phyloP scores from a whole-genome alignment of 2,329 filamentous ascomycete species.

The Penicillium rolfsii region DNA sequence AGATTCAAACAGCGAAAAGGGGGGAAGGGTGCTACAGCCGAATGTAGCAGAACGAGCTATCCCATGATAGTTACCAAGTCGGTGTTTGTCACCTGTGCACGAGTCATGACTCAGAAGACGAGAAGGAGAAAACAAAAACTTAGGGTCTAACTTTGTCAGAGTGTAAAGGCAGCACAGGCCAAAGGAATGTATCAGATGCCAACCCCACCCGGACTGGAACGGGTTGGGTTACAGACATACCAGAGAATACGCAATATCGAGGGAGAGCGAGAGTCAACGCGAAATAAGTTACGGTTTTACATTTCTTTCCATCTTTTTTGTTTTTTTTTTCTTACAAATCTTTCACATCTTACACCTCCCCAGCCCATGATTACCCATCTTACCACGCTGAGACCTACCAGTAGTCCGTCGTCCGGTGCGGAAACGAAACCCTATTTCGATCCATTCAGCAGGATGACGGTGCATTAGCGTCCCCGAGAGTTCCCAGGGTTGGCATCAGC shows the following conservation, averaged over 20 bases:
- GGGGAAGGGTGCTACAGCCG: constrained; percentile 33
- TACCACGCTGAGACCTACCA: constrained; percentile 1
- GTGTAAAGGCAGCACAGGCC: constrained; percentile 18
- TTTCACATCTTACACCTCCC: not conserved
- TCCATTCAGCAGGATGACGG: constrained; percentile 6
- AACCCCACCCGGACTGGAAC: not conserved
- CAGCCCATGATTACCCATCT: not conserved
- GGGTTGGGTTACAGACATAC: constrained; percentile 27
- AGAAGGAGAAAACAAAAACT: not conserved
- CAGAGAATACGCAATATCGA: not conserved
- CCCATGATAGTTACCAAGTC: constrained; percentile 29
- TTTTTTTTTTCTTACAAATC: not conserved
- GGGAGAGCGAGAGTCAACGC: not conserved
- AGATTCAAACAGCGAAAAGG: constrained; percentile 2
- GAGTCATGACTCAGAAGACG: constrained; percentile 27
- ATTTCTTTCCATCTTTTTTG: not conserved
- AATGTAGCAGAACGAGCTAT: constrained; percentile 29
- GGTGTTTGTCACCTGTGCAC: constrained; percentile 30
- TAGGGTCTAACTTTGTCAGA: not conserved
- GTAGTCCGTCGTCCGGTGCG: not conserved
- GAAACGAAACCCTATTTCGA: constrained; percentile 24
- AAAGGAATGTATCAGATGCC: constrained; percentile 33
- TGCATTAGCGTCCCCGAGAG: constrained; percentile 21
- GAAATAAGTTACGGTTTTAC: not conserved
- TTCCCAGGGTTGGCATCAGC: constrained; percentile 2